Evolutionary conservation across 257 asterid species (phyloP).

Genomic region (Vinca minor): DNA sequence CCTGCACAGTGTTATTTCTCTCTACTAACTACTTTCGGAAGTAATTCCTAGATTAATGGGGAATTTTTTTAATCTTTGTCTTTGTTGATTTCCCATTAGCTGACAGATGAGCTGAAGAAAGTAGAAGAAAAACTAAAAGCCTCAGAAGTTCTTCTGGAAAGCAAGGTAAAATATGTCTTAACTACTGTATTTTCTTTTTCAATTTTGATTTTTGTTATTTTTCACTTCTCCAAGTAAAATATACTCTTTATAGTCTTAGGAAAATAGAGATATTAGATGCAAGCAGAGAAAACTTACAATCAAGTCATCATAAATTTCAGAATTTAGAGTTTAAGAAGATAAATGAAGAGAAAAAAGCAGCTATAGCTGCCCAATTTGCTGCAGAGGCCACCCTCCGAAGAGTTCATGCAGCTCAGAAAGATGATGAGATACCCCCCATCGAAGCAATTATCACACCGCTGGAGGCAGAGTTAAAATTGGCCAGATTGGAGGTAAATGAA

Average conservation of each 20-base stretch:
- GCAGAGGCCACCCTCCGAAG: slow-evolving; percentile 95
- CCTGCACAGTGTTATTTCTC: neutral
- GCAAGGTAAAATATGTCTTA: slow-evolving; percentile 53
- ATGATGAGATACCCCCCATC: slow-evolving; percentile 92
- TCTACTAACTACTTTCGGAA: neutral
- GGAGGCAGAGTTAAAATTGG: slow-evolving; percentile 87
- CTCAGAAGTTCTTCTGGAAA: slow-evolving; percentile 57
- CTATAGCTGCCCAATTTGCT: slow-evolving; percentile 85
- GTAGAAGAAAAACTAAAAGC: slow-evolving; percentile 65
- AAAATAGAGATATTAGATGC: slow-evolving; percentile 8
- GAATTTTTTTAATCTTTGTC: slow-evolving; percentile 14
- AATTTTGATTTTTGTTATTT: neutral
- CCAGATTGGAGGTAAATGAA: slow-evolving; percentile 61
- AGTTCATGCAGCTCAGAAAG: slow-evolving; percentile 92
- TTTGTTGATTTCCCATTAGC: slow-evolving; percentile 34
- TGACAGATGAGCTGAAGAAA: slow-evolving; percentile 62
- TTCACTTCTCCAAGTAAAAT: neutral
- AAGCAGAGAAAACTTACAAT: slow-evolving; percentile 8
- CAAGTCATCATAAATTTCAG: slow-evolving; percentile 38
- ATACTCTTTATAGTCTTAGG: neutral
- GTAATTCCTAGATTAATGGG: neutral
- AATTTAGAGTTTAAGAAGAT: slow-evolving; percentile 73
- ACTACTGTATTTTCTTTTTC: neutral
- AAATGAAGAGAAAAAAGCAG: slow-evolving; percentile 80
- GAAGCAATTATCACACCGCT: slow-evolving; percentile 88